phyloP scores from a whole-genome alignment of 1,139 yeast genomes.

The Pichia sp. region DNA sequence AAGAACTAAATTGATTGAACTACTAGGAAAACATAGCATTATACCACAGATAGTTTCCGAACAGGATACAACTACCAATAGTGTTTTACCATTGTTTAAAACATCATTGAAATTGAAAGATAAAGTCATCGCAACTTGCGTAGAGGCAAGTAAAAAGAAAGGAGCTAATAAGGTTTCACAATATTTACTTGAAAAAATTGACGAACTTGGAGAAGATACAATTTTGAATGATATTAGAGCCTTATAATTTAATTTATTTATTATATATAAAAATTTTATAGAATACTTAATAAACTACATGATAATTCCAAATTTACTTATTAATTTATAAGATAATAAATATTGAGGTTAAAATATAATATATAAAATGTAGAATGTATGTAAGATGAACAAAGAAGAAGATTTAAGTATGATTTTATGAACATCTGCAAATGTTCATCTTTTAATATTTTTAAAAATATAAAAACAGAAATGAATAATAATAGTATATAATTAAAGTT shows the following conservation, averaged over 20 bases:
- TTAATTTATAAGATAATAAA: not conserved
- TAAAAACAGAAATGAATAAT: conserved; percentile 17
- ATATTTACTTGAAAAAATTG: conserved; percentile 34
- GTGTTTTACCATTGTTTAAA: conserved; percentile 27
- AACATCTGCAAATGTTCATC: conserved; percentile 4
- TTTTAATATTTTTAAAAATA: conserved; percentile 1
- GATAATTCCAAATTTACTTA: too few species aligned
- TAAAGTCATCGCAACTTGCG: conserved; percentile 34
- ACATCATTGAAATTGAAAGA: conserved; percentile 38
- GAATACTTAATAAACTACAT: too few species aligned
- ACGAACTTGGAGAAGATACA: conserved; percentile 9
- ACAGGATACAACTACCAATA: conserved; percentile 29
- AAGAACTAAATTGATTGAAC: conserved; percentile 4
- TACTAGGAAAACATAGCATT: conserved; percentile 37
- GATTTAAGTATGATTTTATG: too few species aligned
- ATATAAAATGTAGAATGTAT: conserved; percentile 4
- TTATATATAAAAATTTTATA: too few species aligned
- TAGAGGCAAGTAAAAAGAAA: conserved; percentile 39
- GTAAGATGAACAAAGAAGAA: conserved; percentile 8
- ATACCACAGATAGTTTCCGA: conserved; percentile 36
- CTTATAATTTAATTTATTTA: too few species aligned
- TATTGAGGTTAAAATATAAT: not conserved
- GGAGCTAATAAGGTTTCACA: conserved; percentile 46
- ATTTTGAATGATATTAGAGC: conserved; percentile 12
- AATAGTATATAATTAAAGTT: too few species aligned